phyloP scores from a whole-genome alignment of 2,329 filamentous ascomycete genomes.

The Aspergillus latus region DNA sequence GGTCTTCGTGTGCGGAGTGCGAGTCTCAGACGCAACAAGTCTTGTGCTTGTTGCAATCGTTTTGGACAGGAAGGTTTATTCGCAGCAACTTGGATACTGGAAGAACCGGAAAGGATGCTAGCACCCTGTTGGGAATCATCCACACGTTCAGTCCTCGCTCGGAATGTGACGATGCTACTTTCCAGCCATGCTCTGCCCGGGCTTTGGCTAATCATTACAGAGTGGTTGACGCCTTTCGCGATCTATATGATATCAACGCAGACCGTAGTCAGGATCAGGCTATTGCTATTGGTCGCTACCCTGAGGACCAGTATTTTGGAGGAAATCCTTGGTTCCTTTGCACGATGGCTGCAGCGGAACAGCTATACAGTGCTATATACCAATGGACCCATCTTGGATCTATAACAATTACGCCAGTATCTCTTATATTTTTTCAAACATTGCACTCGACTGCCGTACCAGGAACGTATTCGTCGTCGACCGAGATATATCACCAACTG shows the following conservation, averaged over 20 bases:
- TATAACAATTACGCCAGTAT: slow-evolving; percentile 64
- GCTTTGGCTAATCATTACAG: slow-evolving; percentile 75
- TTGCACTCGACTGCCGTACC: slow-evolving; percentile 57
- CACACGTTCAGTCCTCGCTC: slow-evolving; percentile 41
- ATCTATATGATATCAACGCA: slow-evolving; percentile 60
- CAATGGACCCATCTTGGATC: slow-evolving; percentile 66
- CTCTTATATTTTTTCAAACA: slow-evolving; percentile 70
- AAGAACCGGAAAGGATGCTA: slow-evolving; percentile 69
- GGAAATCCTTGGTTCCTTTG: slow-evolving; percentile 80
- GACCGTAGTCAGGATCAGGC: slow-evolving; percentile 28
- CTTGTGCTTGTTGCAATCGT: slow-evolving; percentile 71
- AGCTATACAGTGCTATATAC: slow-evolving; percentile 73
- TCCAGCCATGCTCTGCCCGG: slow-evolving; percentile 71
- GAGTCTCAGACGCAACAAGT: slow-evolving; percentile 66
- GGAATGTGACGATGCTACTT: slow-evolving; percentile 53
- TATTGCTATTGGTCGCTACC: slow-evolving; percentile 60
- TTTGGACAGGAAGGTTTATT: slow-evolving; percentile 67
- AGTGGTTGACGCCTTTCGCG: slow-evolving; percentile 72
- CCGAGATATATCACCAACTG: slow-evolving; percentile 55
- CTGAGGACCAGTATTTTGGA: slow-evolving; percentile 71
- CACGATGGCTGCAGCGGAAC: slow-evolving; percentile 75
- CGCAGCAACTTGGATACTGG: slow-evolving; percentile 66
- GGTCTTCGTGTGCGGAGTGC: slow-evolving; percentile 61
- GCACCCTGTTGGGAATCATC: slow-evolving; percentile 59
- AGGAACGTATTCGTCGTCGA: slow-evolving; percentile 65